Evolutionary conservation across 2,329 filamentous ascomycete genomes (phyloP), one percentile per base, ranked within the genome.

Genomic region (Colletotrichum cordylinicola): DNA sequence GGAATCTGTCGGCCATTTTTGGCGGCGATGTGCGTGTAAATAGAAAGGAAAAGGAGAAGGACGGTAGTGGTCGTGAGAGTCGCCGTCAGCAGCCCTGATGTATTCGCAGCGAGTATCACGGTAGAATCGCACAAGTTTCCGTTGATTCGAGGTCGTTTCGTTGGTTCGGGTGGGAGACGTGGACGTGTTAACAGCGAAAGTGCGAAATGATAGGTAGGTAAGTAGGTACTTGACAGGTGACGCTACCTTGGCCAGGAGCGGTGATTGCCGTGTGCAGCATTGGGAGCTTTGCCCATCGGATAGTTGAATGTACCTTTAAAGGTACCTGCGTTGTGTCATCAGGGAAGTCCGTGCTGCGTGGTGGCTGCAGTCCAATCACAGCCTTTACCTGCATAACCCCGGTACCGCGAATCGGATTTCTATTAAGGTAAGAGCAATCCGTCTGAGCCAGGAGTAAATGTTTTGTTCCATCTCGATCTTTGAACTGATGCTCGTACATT

Each of bases 1-100:
- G 94, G 84, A 96, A 96, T 81, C 93, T 89, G 86, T 95, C 93
- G 65, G 94, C 94, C 94, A 96, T 96, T 60, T 60, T 81, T 87
- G 81, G 75, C 12, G n/a, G 43, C 55, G 62, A 43, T 66, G 60
- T 77, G 24, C 24, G 33, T 67, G 37, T 69, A 39, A 68, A 71
- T 66, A 67, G 16, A 64, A 43, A 29, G 60, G 67, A 72, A 48
- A 43, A 60, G 35, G 35, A 35, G 21, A 80, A 84, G 74, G 74
- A 96, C 96, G 95, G 16, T 24, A 37, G 33, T 10, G 18, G 61
- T 64, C 76, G 94, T 96, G 85, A 95, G 97, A 87, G 93, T 56
- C 31, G 24, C 29, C 64, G 55, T 67, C 68, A 43, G 64, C 31
- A n/a, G 31, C 31, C n/a, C 58, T 15, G 43, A 52, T 21, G n/a